Evolutionary conservation across 306 rosid species (phyloP).

Genomic region (Luffa aegyptiaca): DNA sequence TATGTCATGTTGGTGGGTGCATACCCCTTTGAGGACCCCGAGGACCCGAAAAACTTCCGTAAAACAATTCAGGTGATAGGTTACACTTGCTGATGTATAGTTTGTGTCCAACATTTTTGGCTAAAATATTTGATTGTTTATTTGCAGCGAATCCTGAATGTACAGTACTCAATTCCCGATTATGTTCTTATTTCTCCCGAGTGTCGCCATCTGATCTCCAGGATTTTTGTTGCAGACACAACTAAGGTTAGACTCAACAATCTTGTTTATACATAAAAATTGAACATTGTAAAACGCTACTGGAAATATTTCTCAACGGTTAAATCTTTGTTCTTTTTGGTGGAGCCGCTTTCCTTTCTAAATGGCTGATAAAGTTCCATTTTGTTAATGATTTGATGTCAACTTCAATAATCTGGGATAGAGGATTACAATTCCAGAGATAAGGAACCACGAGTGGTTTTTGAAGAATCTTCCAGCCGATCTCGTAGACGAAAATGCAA

Average conservation of each 20-base stretch:
- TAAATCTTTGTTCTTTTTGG: not conserved
- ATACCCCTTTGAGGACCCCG: conserved; percentile 94
- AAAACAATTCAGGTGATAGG: conserved; percentile 68
- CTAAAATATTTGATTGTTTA: conserved; percentile 14
- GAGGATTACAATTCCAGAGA: conserved; percentile 89
- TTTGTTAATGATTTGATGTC: not conserved
- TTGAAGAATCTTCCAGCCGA: conserved; percentile 80
- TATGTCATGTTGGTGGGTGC: conserved; percentile 99
- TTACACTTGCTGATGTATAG: not conserved
- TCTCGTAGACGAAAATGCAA: conserved; percentile 49
- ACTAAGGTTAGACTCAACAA: conserved; percentile 41
- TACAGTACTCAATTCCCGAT: conserved; percentile 90
- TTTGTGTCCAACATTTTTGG: conserved; percentile 7
- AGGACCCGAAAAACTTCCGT: conserved; percentile 91
- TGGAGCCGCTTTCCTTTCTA: not conserved
- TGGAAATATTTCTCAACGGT: no score
- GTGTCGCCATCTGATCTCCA: conserved; percentile 74
- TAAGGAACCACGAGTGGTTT: conserved; percentile 88
- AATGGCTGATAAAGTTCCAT: not conserved
- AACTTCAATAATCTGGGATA: conserved; percentile 19
- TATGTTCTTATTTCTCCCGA: conserved; percentile 83
- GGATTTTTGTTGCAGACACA: conserved; percentile 87
- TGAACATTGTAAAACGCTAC: not conserved
- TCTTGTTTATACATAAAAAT: not conserved
- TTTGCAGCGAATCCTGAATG: conserved; percentile 85